Evolutionary conservation across 345 rosid genomes (phyloP).

Genomic region (Eucalyptus regnans): DNA sequence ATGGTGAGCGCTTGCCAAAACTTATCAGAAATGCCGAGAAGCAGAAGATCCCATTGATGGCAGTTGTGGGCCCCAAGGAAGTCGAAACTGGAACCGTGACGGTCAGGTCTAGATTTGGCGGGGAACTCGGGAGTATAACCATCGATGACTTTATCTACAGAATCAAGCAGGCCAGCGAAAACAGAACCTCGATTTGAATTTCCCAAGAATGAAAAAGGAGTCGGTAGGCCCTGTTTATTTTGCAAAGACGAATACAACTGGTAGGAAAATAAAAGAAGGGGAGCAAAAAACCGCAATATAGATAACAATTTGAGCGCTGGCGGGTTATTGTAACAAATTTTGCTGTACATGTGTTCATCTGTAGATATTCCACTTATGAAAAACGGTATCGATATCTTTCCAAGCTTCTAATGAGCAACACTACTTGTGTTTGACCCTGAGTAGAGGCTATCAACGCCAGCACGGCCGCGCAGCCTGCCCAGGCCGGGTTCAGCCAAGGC

Average conservation of each 20-base stretch:
- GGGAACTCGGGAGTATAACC: conserved; percentile 65
- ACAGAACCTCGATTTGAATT: conserved; percentile 15
- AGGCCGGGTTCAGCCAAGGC: neutral
- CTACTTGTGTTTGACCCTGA: neutral
- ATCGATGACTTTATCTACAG: conserved; percentile 57
- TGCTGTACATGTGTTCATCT: neutral
- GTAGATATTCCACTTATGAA: neutral
- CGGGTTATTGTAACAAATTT: neutral
- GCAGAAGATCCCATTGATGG: conserved; percentile 88
- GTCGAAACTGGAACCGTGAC: conserved; percentile 60
- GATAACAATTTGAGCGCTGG: neutral
- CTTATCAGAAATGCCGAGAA: conserved; percentile 89
- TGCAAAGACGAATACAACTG: neutral
- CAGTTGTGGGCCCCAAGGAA: conserved; percentile 87
- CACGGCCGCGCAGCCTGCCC: neutral
- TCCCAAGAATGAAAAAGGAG: neutral
- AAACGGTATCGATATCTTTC: neutral
- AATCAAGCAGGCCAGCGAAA: conserved; percentile 38
- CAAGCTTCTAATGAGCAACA: neutral
- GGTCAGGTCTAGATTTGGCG: conserved; percentile 73
- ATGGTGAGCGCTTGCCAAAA: conserved; percentile 86
- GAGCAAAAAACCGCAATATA: neutral
- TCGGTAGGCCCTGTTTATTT: neutral
- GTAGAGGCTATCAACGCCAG: neutral
- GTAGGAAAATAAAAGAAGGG: neutral